These are phyloP conservation scores for Raphanus raphanistrum DNA, from an alignment of 345 rosid genomes.

Conservation along the genomic window DNA sequence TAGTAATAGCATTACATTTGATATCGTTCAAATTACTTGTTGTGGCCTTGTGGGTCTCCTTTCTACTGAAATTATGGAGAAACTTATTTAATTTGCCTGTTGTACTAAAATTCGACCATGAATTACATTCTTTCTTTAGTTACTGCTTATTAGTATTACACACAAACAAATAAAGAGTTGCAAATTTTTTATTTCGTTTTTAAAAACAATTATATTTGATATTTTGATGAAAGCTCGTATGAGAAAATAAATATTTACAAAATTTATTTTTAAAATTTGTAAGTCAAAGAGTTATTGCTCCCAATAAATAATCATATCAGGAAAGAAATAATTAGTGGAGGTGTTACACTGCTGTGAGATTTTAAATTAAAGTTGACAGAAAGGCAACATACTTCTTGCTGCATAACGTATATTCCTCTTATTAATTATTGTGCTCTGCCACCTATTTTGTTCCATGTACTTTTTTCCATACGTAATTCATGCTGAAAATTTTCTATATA, in stretches of 20 bases:
- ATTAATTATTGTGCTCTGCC: neutral
- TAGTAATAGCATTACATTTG: neutral
- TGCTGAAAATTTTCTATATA: neutral
- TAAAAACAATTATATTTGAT: neutral
- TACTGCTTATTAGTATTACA: neutral
- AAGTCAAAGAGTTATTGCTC: neutral
- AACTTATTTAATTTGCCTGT: neutral
- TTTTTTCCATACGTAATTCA: neutral
- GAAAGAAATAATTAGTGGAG: constrained; percentile 27
- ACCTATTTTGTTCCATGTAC: constrained; percentile 6
- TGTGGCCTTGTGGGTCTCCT: neutral
- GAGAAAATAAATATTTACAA: neutral
- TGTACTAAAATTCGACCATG: neutral
- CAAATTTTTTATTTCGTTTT: neutral
- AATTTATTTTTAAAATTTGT: neutral
- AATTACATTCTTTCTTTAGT: neutral
- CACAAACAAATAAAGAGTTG: neutral
- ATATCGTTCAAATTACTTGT: neutral
- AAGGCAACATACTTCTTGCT: constrained; percentile 12
- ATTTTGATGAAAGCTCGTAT: neutral
- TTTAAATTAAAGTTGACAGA: neutral
- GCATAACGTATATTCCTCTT: neutral
- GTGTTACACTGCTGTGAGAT: constrained; percentile 5
- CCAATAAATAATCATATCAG: constrained; percentile 13
- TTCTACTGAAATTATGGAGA: neutral